These are phyloP conservation scores for Wakefieldia striispora DNA, from an alignment of 768 basidiomycete genomes.

Conservation along the genomic window DNA sequence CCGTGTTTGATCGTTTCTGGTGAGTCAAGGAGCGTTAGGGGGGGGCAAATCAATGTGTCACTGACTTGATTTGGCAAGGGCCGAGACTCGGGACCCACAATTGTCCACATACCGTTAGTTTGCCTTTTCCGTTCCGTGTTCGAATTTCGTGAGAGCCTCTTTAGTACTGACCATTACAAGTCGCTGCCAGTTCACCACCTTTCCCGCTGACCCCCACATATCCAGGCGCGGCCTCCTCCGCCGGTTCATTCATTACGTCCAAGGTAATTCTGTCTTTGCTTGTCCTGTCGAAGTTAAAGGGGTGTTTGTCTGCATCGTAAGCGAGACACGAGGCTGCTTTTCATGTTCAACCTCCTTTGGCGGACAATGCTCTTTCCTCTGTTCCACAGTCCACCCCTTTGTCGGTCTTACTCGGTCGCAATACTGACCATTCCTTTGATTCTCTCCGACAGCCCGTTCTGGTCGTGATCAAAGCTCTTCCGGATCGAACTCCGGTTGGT, in stretches of 20 bases:
- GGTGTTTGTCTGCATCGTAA: slow-evolving; percentile 4
- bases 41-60: slow-evolving; percentile 1
- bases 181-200: neutral
- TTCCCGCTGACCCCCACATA: slow-evolving; percentile 12
- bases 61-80: slow-evolving; percentile 36
- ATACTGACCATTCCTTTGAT: slow-evolving; percentile 19
- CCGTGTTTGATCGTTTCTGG: slow-evolving; percentile 9
- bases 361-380: slow-evolving; percentile 26
- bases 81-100: slow-evolving; percentile 51
- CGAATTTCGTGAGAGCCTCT: slow-evolving; percentile 29
- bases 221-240: slow-evolving; percentile 74
- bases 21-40: slow-evolving; percentile 9
- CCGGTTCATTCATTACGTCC: slow-evolving; percentile 54
- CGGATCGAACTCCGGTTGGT: slow-evolving; percentile 24
- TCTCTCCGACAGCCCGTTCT: slow-evolving; percentile 21
- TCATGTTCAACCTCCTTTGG: slow-evolving; percentile 17
- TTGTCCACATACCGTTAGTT: slow-evolving; percentile 44
- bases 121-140: slow-evolving; percentile 43
- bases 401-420: slow-evolving; percentile 6
- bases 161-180: slow-evolving; percentile 3
- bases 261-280: slow-evolving; percentile 41
- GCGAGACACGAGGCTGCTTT: slow-evolving; percentile 24
- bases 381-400: slow-evolving; percentile 26
- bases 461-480: slow-evolving; percentile 24
- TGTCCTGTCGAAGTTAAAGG: slow-evolving; percentile 9